Conservation (phyloP, 2,329 filamentous ascomycete species). For the Keithomyces neogunnii region DNA sequence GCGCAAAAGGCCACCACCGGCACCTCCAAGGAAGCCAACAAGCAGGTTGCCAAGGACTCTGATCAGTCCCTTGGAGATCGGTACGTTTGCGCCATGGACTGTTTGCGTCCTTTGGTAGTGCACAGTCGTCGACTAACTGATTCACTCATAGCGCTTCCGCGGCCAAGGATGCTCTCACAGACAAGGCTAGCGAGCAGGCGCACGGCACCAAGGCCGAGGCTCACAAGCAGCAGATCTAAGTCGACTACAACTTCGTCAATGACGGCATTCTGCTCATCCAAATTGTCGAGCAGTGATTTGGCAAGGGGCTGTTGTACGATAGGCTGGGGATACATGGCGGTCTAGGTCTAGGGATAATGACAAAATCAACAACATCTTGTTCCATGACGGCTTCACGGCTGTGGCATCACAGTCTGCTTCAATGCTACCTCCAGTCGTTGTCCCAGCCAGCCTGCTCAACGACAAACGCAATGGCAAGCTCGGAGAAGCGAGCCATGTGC, state of each 20-base stretch:
- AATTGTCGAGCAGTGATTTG: background rate
- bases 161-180: constrained; percentile 36
- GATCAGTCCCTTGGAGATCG: constrained; percentile 44
- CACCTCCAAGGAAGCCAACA: constrained; percentile 61
- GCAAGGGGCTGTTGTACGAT: background rate
- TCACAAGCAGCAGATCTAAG: constrained; percentile 32
- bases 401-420: no score
- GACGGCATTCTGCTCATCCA: background rate
- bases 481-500: constrained; percentile 32
- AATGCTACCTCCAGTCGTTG: constrained; percentile 26
- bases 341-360: no score
- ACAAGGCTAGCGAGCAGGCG: constrained; percentile 34
- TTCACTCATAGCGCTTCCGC: constrained; percentile 28
- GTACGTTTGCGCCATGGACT: constrained; percentile 20
- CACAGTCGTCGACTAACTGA: background rate
- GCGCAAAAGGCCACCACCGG: constrained; percentile 46
- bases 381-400: no score
- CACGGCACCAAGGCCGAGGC: constrained; percentile 30
- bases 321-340: background rate
- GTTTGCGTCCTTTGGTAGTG: background rate
- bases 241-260: no score
- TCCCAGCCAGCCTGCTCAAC: constrained; percentile 32
- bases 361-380: no score
- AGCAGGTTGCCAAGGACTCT: constrained; percentile 56
- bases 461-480: constrained; percentile 30